These are phyloP conservation scores for Colletotrichum neosansevieriae DNA, from an alignment of 2,329 filamentous ascomycete species.

Conservation along the genomic window DNA sequence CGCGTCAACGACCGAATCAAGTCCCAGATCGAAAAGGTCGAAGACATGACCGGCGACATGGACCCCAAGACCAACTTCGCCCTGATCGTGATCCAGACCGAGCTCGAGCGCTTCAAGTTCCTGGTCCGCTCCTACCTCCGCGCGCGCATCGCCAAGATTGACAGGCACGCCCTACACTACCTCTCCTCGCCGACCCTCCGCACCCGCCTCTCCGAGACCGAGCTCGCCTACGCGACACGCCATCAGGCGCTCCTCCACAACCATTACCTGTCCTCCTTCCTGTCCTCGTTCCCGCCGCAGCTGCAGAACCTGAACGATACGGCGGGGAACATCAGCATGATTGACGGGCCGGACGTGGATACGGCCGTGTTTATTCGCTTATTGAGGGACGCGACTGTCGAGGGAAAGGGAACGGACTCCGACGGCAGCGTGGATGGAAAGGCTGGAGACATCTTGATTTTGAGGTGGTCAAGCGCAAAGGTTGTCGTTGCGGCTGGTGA, in stretches of 20 bases:
- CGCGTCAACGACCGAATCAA: slow-evolving; percentile 81
- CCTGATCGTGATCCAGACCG: slow-evolving; percentile 95
- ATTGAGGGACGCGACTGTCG: slow-evolving; percentile 69
- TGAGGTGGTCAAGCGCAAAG: slow-evolving; percentile 82
- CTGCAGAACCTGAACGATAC: slow-evolving; percentile 92
- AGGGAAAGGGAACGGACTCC: slow-evolving; percentile 72
- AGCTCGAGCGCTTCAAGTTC: slow-evolving; percentile 94
- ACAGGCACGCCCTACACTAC: slow-evolving; percentile 81
- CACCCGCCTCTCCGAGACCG: slow-evolving; percentile 77
- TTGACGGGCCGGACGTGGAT: slow-evolving; percentile 86
- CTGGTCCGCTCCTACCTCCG: slow-evolving; percentile 86
- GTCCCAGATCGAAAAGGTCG: slow-evolving; percentile 76
- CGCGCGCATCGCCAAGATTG: slow-evolving; percentile 90
- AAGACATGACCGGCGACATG: slow-evolving; percentile 84
- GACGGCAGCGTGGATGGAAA: slow-evolving; percentile 70
- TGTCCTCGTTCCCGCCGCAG: slow-evolving; percentile 81
- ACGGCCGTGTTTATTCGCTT: slow-evolving; percentile 87
- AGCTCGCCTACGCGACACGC: slow-evolving; percentile 84
- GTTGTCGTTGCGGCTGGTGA: slow-evolving; percentile 64
- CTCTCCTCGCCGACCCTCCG: slow-evolving; percentile 68
- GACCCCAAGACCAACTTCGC: slow-evolving; percentile 93
- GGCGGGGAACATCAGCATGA: slow-evolving; percentile 90
- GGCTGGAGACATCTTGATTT: slow-evolving; percentile 75
- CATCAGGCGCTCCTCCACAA: slow-evolving; percentile 87
- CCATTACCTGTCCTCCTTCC: slow-evolving; percentile 88